These are phyloP conservation scores for Hypoxylon sp. DNA, from an alignment of 2,329 filamentous ascomycete genomes.

Conservation along the genomic window DNA sequence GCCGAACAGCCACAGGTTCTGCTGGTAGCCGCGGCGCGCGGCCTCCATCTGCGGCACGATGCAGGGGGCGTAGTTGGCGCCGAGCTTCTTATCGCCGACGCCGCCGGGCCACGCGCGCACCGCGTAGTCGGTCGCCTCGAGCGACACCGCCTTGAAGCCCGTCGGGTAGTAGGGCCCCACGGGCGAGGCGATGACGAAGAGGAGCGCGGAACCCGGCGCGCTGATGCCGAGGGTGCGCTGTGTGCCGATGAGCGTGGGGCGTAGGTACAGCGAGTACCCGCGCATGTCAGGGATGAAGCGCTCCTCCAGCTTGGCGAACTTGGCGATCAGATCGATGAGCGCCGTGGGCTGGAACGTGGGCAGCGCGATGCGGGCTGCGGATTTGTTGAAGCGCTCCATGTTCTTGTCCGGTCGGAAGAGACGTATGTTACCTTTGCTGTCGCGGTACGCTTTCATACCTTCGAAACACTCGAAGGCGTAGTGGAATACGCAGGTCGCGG, in stretches of 20 bases:
- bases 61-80: conserved; percentile 99
- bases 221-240: conserved; percentile 94
- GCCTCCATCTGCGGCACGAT: conserved; percentile 96
- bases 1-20: conserved; percentile 98
- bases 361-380: conserved; percentile 89
- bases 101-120: conserved; percentile 98
- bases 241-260: conserved; percentile 97
- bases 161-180: conserved; percentile 99
- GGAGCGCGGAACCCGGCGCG: conserved; percentile 89
- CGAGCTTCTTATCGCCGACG: conserved; percentile 97
- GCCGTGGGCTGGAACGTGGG: conserved; percentile 84
- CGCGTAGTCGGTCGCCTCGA: conserved; percentile 97
- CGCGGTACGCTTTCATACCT: conserved; percentile 99
- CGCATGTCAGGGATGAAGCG: conserved; percentile 89
- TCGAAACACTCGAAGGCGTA: conserved; percentile 99
- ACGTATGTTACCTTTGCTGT: conserved; percentile 81
- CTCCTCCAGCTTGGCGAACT: conserved; percentile 84
- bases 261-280: conserved; percentile 95
- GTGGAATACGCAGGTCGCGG: conserved; percentile 97
- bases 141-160: conserved; percentile 95
- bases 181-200: conserved; percentile 95
- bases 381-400: conserved; percentile 95
- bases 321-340: conserved; percentile 84
- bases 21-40: conserved; percentile 91
- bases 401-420: conserved; percentile 97